Evolutionary conservation across 805 yeast genomes (phyloP).

Genomic region (Grigorovia transvaalensis): DNA sequence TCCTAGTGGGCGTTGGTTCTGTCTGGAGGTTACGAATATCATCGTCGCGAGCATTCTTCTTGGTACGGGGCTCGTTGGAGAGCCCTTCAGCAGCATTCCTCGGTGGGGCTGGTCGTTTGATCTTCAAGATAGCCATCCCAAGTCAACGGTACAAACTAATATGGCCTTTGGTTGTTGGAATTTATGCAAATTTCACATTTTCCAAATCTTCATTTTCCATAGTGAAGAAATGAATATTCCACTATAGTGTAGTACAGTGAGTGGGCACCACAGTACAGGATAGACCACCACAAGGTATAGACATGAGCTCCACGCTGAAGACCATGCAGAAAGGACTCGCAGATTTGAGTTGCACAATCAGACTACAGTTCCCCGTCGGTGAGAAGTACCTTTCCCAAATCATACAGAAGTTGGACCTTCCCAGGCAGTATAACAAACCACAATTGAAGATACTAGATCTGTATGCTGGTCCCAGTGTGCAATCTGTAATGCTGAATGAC

Average conservation of each 20-base stretch:
- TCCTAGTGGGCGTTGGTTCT: constrained; percentile 1
- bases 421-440: constrained; percentile 15
- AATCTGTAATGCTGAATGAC: constrained; percentile 53
- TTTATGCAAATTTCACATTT: too few relatives aligned
- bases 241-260: too few relatives aligned
- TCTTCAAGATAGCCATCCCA: constrained; percentile 21
- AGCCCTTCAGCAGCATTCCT: neutral
- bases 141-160: too few relatives aligned
- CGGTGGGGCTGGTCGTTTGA: constrained; percentile 16
- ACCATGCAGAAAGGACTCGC: neutral
- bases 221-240: too few relatives aligned
- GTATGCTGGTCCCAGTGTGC: constrained; percentile 49
- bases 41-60: neutral
- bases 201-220: too few relatives aligned
- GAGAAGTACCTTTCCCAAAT: neutral
- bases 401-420: neutral
- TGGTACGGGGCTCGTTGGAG: neutral
- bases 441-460: constrained; percentile 46
- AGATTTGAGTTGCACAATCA: neutral
- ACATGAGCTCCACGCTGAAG: neutral
- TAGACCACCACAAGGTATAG: too few relatives aligned
- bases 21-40: neutral
- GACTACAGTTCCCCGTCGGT: neutral
- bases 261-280: too few relatives aligned
- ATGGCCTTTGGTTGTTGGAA: too few relatives aligned